Evolutionary conservation across 2,329 filamentous ascomycete species (phyloP).

Genomic region (Penicillium sp.): DNA sequence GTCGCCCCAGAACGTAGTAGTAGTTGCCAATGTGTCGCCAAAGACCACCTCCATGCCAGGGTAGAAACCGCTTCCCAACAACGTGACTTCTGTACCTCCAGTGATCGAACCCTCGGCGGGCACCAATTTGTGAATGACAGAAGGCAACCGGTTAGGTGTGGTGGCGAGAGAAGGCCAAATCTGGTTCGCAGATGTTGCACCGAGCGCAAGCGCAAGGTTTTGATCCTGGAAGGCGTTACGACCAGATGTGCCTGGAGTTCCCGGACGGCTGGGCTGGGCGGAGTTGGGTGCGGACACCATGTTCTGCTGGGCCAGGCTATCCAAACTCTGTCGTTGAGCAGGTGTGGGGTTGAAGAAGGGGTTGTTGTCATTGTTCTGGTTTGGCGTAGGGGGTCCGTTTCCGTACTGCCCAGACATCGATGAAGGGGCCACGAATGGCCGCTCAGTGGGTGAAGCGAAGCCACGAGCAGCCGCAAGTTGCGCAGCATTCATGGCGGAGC

Average conservation of each 20-base stretch:
- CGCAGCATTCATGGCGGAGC: constrained; percentile 51
- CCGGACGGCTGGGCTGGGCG: constrained; percentile 75
- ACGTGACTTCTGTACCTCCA: constrained; percentile 85
- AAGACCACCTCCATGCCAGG: constrained; percentile 85
- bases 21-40: constrained; percentile 71
- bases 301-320: constrained; percentile 67
- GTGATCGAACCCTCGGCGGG: constrained; percentile 80
- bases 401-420: constrained; percentile 57
- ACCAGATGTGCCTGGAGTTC: constrained; percentile 65
- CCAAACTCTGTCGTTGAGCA: constrained; percentile 68
- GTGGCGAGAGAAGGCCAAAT: constrained; percentile 61
- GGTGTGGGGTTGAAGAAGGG: constrained; percentile 60
- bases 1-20: constrained; percentile 80
- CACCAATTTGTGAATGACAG: constrained; percentile 80
- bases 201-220: constrained; percentile 36
- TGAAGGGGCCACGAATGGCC: constrained; percentile 54
- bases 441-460: constrained; percentile 50
- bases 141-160: constrained; percentile 59
- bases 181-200: constrained; percentile 56
- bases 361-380: constrained; percentile 64
- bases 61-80: constrained; percentile 80
- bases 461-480: constrained; percentile 48
- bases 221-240: constrained; percentile 51
- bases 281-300: constrained; percentile 76
- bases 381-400: constrained; percentile 70